phyloP scores from a whole-genome alignment of 805 yeast species.

The Ogataea henricii region DNA sequence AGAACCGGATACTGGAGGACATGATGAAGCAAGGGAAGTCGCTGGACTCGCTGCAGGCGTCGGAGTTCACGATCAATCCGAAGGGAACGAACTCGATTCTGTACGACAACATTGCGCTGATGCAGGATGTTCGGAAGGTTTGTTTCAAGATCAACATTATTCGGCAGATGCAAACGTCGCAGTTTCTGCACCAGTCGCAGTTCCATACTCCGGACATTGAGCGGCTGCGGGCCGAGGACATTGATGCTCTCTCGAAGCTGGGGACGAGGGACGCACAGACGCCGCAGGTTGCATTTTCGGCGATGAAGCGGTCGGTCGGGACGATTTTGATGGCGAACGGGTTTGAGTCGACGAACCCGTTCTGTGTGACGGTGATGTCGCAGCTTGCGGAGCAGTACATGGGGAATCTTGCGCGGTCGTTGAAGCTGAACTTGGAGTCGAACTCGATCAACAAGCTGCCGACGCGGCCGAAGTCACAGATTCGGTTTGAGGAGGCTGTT shows the following conservation, averaged over 20 bases:
- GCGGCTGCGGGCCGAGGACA: constrained; percentile 58
- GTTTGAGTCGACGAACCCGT: constrained; percentile 78
- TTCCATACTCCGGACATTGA: constrained; percentile 69
- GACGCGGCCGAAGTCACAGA: constrained; percentile 24
- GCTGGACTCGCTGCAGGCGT: constrained; percentile 39
- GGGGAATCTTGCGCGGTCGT: constrained; percentile 68
- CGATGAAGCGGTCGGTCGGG: constrained; percentile 68
- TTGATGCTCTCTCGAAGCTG: constrained; percentile 81
- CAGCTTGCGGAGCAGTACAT: constrained; percentile 83
- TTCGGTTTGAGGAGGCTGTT: constrained; percentile 47
- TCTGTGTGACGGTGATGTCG: constrained; percentile 76
- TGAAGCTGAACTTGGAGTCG: constrained; percentile 73
- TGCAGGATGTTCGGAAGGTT: constrained; percentile 85
- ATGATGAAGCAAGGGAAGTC: constrained; percentile 33
- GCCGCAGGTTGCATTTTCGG: constrained; percentile 61
- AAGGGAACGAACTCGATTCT: constrained; percentile 64
- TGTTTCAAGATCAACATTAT: constrained; percentile 88
- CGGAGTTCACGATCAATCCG: constrained; percentile 43
- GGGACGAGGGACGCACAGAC: constrained; percentile 64
- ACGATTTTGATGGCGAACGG: constrained; percentile 90
- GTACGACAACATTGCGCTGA: constrained; percentile 66
- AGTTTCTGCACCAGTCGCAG: constrained; percentile 72
- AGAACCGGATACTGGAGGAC: constrained; percentile 44
- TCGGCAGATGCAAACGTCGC: constrained; percentile 86
- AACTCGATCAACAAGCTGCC: constrained; percentile 46